phyloP scores from a whole-genome alignment of 1,284 basidiomycete genomes.

The Phellinidium pouzarii region DNA sequence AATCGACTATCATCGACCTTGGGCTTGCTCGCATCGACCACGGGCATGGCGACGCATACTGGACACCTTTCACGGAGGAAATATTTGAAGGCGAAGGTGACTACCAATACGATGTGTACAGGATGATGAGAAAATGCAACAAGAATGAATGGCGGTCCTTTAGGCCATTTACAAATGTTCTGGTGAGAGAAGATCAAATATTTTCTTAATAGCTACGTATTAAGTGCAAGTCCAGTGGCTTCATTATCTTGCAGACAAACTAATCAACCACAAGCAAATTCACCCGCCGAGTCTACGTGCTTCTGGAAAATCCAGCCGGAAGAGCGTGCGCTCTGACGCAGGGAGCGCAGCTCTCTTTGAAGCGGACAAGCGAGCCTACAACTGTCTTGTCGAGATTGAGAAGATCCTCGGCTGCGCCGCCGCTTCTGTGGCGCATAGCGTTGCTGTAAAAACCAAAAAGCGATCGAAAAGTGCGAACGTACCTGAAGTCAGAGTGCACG shows the following conservation, averaged over 20 bases:
- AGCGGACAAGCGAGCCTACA: constrained; percentile 28
- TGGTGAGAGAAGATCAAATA: constrained; percentile 47
- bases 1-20: constrained; percentile 88
- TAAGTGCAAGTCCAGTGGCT: constrained; percentile 55
- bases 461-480: constrained; percentile 9
- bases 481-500: not conserved
- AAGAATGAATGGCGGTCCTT: constrained; percentile 64
- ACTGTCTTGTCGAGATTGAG: constrained; percentile 30
- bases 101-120: constrained; percentile 92
- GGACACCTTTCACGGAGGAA: constrained; percentile 76
- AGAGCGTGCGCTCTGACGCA: constrained; percentile 21
- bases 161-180: constrained; percentile 79
- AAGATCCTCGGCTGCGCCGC: constrained; percentile 20
- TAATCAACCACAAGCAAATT: constrained; percentile 63
- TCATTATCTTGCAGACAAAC: constrained; percentile 68
- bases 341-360: constrained; percentile 21
- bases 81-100: constrained; percentile 85
- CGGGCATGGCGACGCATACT: constrained; percentile 44
- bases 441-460: constrained; percentile 2
- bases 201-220: not conserved
- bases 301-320: constrained; percentile 21
- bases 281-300: constrained; percentile 35
- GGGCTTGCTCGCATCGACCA: constrained; percentile 81
- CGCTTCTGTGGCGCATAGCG: constrained; percentile 1
- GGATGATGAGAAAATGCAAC: constrained; percentile 70